phyloP scores from a whole-genome alignment of 1,284 basidiomycete species.

The Apiotrichum mycotoxinovorans region DNA sequence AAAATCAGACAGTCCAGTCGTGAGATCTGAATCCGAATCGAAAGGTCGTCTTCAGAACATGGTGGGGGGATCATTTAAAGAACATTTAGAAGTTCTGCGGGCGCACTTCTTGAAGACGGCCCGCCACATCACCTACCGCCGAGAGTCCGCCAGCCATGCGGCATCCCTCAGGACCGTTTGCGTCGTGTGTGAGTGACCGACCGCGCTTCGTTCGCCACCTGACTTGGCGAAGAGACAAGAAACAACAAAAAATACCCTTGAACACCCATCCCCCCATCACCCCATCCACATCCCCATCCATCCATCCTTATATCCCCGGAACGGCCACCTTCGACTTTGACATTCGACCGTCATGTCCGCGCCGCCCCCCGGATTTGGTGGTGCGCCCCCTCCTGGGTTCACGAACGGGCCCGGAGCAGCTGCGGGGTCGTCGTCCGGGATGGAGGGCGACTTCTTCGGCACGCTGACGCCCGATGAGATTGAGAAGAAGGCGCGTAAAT shows the following conservation, averaged over 20 bases:
- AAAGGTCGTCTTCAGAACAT: no score
- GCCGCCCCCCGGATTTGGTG: conserved; percentile 48
- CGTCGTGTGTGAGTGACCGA: no score
- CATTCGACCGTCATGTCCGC: conserved; percentile 37
- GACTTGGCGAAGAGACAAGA: no score
- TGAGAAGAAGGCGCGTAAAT: conserved; percentile 51
- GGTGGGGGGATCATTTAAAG: no score
- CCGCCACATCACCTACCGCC: no score
- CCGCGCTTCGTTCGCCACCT: no score
- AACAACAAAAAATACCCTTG: not conserved
- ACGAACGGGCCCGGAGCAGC: conserved; percentile 28
- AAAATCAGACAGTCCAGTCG: no score
- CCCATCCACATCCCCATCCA: not conserved
- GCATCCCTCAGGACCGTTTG: no score
- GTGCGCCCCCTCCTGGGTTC: conserved; percentile 8
- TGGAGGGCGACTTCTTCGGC: conserved; percentile 48
- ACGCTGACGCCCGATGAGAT: conserved; percentile 48
- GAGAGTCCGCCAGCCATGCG: no score
- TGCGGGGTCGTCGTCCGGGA: conserved; percentile 29
- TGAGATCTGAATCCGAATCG: no score
- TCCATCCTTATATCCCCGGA: not conserved
- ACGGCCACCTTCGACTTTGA: not conserved
- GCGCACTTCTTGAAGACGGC: not conserved
- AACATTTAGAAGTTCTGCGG: not conserved
- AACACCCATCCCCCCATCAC: not conserved